Evolutionary conservation across 140 eudicot species (phyloP).

Genomic region (Stevia rebaudiana): DNA sequence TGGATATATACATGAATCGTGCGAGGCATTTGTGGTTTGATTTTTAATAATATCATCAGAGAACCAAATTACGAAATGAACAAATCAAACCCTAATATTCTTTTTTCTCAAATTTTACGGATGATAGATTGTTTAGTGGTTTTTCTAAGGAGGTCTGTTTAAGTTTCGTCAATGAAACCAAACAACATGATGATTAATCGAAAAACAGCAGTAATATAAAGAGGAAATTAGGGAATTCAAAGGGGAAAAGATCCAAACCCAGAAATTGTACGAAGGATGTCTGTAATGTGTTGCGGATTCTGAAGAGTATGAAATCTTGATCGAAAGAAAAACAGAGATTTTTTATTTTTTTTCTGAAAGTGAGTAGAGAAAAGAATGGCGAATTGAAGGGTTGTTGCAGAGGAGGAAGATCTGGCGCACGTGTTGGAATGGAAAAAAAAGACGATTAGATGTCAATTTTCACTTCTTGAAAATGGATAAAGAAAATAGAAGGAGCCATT

Average conservation of each 20-base stretch:
- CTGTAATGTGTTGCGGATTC: not conserved
- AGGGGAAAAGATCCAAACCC: constrained; percentile 18
- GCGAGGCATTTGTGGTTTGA: not conserved
- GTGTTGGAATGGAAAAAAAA: constrained; percentile 3
- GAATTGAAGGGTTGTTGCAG: constrained; percentile 20
- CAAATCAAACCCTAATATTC: constrained; percentile 10
- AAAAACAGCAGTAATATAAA: not conserved
- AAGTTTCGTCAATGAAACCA: not conserved
- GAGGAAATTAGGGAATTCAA: not conserved
- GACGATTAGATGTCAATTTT: too few relatives aligned
- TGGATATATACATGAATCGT: not conserved
- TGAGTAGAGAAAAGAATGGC: constrained; percentile 24
- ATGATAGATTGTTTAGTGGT: constrained; percentile 4
- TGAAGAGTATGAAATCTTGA: not conserved
- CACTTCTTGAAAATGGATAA: too few relatives aligned
- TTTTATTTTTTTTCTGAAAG: not conserved
- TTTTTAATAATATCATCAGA: not conserved
- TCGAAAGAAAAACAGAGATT: not conserved
- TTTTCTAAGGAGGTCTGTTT: not conserved
- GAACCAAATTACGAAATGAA: not conserved
- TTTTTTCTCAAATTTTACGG: not conserved
- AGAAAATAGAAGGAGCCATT: too few relatives aligned
- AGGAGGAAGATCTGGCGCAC: not conserved
- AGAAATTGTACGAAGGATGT: not conserved
- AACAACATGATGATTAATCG: not conserved